Evolutionary conservation across 208 protist genomes (phyloP), one percentile per base, ranked within the genome.

Genomic region (Trypanosoma brucei): DNA sequence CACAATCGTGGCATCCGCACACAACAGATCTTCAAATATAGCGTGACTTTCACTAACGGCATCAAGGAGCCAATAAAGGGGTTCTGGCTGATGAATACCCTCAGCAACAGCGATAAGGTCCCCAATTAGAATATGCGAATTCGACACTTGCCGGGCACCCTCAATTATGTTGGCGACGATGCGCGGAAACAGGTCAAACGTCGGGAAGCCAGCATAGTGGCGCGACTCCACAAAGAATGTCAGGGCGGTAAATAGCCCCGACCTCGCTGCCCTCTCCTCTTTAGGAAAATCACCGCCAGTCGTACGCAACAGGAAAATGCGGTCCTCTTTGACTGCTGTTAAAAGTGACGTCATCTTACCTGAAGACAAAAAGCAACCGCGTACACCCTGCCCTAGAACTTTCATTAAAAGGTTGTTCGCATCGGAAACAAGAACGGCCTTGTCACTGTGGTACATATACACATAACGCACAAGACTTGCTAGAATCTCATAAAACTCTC

Each of bases 371-470:
- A 94, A 88, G 30, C 58, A 83, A 46, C 64, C 70, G 52, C 75
- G 79, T 13, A 78, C 74, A 55, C 77, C 78, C 14, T 82, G 72
- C 46, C 70, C 71, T 37, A 91, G 54, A 22, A 89, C 78, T 40
- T 75, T 79, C 39, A 55, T 70, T 39, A 94, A 77, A 22, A 94
- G 50, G 39, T 76, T 55, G 67, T 91, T 91, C 22, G 85, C 88
- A 63, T 94, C 88, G 33, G 55, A 63, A 46, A 86, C 65, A n/a
- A 94, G 78, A 62, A 54, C 65, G 3, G 70, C 33, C 57, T 84
- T 72, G 44, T 90, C 81, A 59, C 83, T 91, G 73, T 94, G 88
- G 48, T 92, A 72, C 50, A 89, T 66, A 60, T 82, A 91, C 13
- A 91, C 79, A 62, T 83, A 94, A 51, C 74, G 79, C 7, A 94